A percentile compares a stretch with the other conserved stretches of the same genome.
Evolutionary conservation across 2,329 filamentous ascomycete species (phyloP).

Genomic region (Endoconidiophora polonica): DNA sequence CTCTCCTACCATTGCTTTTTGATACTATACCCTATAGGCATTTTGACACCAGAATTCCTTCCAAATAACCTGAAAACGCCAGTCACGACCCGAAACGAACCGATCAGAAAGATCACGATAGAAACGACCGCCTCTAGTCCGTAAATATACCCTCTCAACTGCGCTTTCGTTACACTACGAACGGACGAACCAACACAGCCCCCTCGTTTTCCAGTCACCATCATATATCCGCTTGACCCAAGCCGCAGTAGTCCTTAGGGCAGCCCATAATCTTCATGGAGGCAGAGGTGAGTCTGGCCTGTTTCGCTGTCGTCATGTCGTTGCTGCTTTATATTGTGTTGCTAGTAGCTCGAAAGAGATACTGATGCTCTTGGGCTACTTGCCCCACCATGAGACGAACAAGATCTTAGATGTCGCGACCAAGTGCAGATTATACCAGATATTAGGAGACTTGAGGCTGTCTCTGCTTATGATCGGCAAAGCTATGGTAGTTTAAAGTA

Average conservation of each 20-base stretch:
- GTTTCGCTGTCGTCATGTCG: background rate
- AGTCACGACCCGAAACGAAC: background rate
- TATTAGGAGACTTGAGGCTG: too few species aligned
- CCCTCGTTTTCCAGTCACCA: background rate
- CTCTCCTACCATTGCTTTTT: background rate
- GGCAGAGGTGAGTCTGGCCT: slow-evolving; percentile 9
- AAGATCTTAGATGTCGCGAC: too few species aligned
- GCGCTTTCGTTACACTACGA: background rate
- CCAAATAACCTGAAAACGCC: background rate
- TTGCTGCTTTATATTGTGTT: background rate
- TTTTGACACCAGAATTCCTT: background rate
- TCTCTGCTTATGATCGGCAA: too few species aligned
- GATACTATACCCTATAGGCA: too few species aligned
- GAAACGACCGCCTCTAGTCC: too few species aligned
- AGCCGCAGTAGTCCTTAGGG: background rate
- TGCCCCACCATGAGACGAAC: background rate
- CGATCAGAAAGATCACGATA: background rate
- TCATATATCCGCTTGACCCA: background rate
- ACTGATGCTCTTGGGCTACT: slow-evolving; percentile 1
- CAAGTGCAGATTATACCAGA: too few species aligned
- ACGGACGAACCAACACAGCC: background rate
- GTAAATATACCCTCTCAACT: background rate
- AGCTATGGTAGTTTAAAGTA: too few species aligned
- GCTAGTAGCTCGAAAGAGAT: background rate
- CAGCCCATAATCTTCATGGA: slow-evolving; percentile 11